Base-by-base conservation (phyloP, 805 yeast species). In the Maudiozyma saulgeensis region DNA sequence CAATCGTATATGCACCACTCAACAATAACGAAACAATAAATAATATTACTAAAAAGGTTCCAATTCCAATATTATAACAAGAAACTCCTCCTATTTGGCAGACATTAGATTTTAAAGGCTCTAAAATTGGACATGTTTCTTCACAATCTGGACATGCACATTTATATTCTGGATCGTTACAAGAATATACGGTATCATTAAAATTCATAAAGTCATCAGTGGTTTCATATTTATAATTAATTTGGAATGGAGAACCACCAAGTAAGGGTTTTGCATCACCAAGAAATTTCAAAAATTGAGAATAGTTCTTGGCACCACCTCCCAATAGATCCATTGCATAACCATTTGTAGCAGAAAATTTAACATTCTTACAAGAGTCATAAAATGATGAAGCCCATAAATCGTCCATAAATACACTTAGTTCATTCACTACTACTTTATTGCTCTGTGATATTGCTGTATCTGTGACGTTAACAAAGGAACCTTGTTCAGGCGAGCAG, bases 161-260 rank as follows among this genome's bases (percentile, higher is more conserved):
- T 55, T 77, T 78, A 63, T 79, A 91, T 2, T 60, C 56, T 18
- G 71, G 69, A 41, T 83, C 90, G 54, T 80, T 76, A 63, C 98
- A 91, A 0, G 64, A 47, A 59, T 53, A 59, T 31, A 60, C 54
- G 13, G 54, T 21, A 45, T 51, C 53, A 51, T 61, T 51, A 49
- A 61, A 61, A 8, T 51, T 50, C 3, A 35, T 25, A 9, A 46
- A 45, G 13, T 51, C 50, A n/a, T 53, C 13, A 4, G 52, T 51
- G 11, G 62, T 59, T 26, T 70, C 69, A 69, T 80, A 87, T 2
- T 71, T 68, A 64, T 80, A 89, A 62, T 89, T 84, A 53, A 91
- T 90, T 64, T 91, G 98, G 63, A 91, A 88, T 0, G 97, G 97
- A 0, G 96, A 87, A 0, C 99, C 99, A 0, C 98, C 97, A 4